A percentile compares a stretch with the other conserved stretches of the same genome.
Conservation (phyloP, 2,329 filamentous ascomycete genomes). For the Dothiorella sarmentorum region DNA sequence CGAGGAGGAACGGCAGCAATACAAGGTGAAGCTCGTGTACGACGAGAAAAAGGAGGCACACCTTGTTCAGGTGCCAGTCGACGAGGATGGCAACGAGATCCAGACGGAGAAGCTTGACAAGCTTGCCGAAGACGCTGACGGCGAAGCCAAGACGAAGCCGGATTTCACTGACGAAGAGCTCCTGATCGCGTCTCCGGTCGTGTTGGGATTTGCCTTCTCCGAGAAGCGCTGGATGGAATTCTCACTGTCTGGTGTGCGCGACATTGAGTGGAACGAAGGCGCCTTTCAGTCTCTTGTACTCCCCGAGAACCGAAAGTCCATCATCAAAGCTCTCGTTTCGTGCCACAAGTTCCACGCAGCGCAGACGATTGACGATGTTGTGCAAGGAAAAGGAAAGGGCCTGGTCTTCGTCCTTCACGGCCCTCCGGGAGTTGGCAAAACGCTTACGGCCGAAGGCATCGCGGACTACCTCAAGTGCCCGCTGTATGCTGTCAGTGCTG, state of each 20-base stretch:
- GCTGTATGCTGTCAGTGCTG: slow-evolving; percentile 77
- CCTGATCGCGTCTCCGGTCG: slow-evolving; percentile 76
- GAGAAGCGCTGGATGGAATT: slow-evolving; percentile 93
- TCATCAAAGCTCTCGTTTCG: slow-evolving; percentile 76
- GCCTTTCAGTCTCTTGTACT: slow-evolving; percentile 82
- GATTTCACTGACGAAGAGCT: slow-evolving; percentile 80
- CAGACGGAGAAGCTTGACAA: slow-evolving; percentile 57
- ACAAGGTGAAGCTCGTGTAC: slow-evolving; percentile 11
- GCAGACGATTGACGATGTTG: slow-evolving; percentile 73
- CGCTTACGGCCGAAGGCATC: slow-evolving; percentile 81
- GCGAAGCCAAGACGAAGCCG: slow-evolving; percentile 33
- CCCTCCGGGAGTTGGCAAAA: slow-evolving; percentile 84
- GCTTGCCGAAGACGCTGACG: slow-evolving; percentile 36
- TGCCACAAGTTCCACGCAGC: slow-evolving; percentile 79
- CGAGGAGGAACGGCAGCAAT: slow-evolving; percentile 6
- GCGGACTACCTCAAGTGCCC: slow-evolving; percentile 78
- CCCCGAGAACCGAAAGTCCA: slow-evolving; percentile 57
- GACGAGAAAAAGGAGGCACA: slow-evolving; percentile 37
- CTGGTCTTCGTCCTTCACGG: slow-evolving; percentile 80
- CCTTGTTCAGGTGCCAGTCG: slow-evolving; percentile 54
- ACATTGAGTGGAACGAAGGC: slow-evolving; percentile 79
- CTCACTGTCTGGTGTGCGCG: slow-evolving; percentile 70
- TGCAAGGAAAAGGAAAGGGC: slow-evolving; percentile 76
- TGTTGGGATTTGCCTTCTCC: slow-evolving; percentile 80
- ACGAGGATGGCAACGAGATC: slow-evolving; percentile 55